Evolutionary conservation across 495 filamentous ascomycete genomes (phyloP), one percentile per base, ranked within the genome.

Genomic region (Hypoxylon fuscum): DNA sequence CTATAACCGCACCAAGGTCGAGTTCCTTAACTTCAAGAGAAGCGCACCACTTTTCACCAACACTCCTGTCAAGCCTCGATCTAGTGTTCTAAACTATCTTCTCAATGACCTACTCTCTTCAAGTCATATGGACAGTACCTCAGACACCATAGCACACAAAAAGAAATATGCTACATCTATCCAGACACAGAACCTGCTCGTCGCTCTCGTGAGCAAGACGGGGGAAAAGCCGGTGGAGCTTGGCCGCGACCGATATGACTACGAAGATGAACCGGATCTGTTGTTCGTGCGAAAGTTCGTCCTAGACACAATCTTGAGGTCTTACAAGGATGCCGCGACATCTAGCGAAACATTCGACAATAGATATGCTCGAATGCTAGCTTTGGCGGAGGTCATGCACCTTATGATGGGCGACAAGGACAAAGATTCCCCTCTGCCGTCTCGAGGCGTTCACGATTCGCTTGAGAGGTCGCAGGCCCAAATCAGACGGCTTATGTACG

Each of bases 21-120:
- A 99, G 68, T 99, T 99, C 71, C 97, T 99, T 74, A 97, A 97
- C 70, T 98, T 97, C 79, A 97, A 94, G 47, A 87, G 95, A 57
- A 88, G 90, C 15, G 90, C 91, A 55, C 90, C 92, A 3, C 82
- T 91, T 59, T 83, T 81, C 53, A 85, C 88, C 22, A 88, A 86
- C 41, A 97, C 93, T 5, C 95, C 95, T 32, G 91, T 93, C 8
- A 99, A 98, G 74, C 95, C 95, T 35, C 88, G 95, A 38, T 94
- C 94, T 11, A 91, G 89, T 47, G 88, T 97, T 34, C 80, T 98
- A 52, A 96, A 97, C 71, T 99, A 98, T 67, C 85, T 99, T 3
- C 79, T 99, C 35, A 92, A 89, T 68, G 87, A 88, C 53, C 80
- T 98, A 32, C 88, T 98, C 53, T 92, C 92, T 29, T 70, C 91